phyloP scores from a whole-genome alignment of 2,329 filamentous ascomycete species.

The Sarocladiaceae sp. region DNA sequence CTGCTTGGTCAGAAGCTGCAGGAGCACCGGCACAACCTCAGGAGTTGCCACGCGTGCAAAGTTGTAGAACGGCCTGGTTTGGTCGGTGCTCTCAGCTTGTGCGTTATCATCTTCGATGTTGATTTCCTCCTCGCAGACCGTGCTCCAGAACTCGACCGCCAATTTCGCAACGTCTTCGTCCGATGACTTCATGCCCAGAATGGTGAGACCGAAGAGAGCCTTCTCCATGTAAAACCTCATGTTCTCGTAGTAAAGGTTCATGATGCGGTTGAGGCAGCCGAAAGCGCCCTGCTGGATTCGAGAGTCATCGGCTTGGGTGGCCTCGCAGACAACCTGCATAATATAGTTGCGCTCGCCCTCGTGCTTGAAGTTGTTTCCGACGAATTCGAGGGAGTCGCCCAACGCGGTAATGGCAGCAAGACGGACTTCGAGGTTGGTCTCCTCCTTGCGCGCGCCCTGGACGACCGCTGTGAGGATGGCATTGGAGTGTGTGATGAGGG shows the following conservation, averaged over 20 bases:
- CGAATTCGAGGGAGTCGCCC: slow-evolving; percentile 95
- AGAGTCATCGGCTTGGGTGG: slow-evolving; percentile 86
- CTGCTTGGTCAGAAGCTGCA: slow-evolving; percentile 88
- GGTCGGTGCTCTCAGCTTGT: slow-evolving; percentile 67
- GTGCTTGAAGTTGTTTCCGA: slow-evolving; percentile 97
- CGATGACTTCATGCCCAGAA: slow-evolving; percentile 96
- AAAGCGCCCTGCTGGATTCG: slow-evolving; percentile 95
- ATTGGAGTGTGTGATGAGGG: slow-evolving; percentile 84
- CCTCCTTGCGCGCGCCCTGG: slow-evolving; percentile 94
- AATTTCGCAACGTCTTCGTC: slow-evolving; percentile 98
- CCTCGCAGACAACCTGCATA: slow-evolving; percentile 99
- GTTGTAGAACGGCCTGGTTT: slow-evolving; percentile 90
- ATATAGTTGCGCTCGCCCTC: slow-evolving; percentile 99
- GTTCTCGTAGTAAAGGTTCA: slow-evolving; percentile 98
- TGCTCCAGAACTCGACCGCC: slow-evolving; percentile 99
- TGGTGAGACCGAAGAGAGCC: slow-evolving; percentile 93
- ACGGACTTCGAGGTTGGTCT: slow-evolving; percentile 85
- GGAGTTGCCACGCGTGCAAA: slow-evolving; percentile 89
- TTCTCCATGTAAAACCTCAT: slow-evolving; percentile 99
- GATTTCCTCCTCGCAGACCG: slow-evolving; percentile 98
- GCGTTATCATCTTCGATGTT: slow-evolving; percentile 96
- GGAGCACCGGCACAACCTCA: slow-evolving; percentile 89
- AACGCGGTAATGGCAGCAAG: slow-evolving; percentile 90
- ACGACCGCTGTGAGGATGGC: slow-evolving; percentile 97
- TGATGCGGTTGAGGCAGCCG: slow-evolving; percentile 96